These are phyloP conservation scores for Funneliformis mosseae DNA, from an alignment of 192 early-diverging fungal genomes.

Conservation along the genomic window DNA sequence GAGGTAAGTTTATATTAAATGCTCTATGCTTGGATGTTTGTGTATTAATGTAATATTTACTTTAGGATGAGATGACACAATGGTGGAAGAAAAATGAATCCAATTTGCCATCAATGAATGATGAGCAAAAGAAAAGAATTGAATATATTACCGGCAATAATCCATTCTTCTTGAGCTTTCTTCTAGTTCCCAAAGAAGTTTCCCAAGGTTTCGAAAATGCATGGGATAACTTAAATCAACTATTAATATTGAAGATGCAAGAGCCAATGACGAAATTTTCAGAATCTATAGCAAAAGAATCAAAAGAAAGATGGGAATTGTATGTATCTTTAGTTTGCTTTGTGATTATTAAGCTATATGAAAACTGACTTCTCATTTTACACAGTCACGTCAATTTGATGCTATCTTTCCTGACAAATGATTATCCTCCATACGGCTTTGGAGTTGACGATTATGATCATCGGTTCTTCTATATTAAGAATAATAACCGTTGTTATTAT, in stretches of 20 bases:
- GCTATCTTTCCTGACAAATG: too few species aligned
- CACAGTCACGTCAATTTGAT: too few species aligned
- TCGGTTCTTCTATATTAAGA: slow-evolving; percentile 27
- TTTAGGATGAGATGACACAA: neutral
- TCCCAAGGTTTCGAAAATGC: slow-evolving; percentile 19
- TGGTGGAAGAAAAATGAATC: slow-evolving; percentile 17
- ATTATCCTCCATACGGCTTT: neutral
- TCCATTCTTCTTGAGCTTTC: slow-evolving; percentile 26
- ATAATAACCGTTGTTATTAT: neutral
- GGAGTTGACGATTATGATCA: neutral
- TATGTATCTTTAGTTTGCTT: neutral
- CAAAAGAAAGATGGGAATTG: neutral
- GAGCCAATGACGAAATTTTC: neutral
- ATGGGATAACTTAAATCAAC: slow-evolving; percentile 6
- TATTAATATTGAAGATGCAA: neutral
- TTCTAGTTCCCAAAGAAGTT: neutral
- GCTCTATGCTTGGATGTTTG: neutral
- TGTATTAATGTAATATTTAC: slow-evolving; percentile 9
- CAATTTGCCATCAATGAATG: neutral
- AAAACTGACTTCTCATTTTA: too few species aligned
- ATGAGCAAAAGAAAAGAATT: slow-evolving; percentile 12
- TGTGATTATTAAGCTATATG: too few species aligned
- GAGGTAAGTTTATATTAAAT: slow-evolving; percentile 7
- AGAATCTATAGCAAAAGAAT: neutral
- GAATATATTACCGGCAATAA: slow-evolving; percentile 21